Percentiles rank a stretch among this genome's conserved stretches.
Evolutionary conservation across 768 basidiomycete species (phyloP).

Genomic region (Russula virescens): DNA sequence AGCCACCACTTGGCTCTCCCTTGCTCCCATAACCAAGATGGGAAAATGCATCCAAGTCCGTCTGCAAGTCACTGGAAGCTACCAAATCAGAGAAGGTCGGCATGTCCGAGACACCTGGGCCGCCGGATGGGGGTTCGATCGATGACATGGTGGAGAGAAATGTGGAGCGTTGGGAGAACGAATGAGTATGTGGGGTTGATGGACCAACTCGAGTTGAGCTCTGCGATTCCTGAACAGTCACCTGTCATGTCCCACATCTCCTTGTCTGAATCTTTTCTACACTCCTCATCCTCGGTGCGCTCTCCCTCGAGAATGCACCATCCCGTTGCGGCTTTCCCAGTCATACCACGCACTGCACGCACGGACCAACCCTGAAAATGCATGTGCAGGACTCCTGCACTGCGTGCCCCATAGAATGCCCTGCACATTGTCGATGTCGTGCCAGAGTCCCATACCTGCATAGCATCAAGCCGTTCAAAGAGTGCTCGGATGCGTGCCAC

Average conservation of each 20-base stretch:
- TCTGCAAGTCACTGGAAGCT: too few relatives aligned
- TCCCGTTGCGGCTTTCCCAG: conserved; percentile 65
- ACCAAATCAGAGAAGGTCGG: too few relatives aligned
- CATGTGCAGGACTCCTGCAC: conserved; percentile 62
- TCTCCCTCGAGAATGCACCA: conserved; percentile 73
- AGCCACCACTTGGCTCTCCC: too few relatives aligned
- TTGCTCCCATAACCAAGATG: too few relatives aligned
- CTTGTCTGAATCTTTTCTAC: neutral
- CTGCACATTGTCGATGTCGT: conserved; percentile 57
- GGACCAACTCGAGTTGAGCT: conserved; percentile 10
- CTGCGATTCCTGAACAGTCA: too few relatives aligned
- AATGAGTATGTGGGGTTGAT: conserved; percentile 63
- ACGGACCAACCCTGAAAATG: conserved; percentile 72
- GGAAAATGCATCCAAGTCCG: neutral
- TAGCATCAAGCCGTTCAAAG: too few relatives aligned
- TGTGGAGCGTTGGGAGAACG: conserved; percentile 70
- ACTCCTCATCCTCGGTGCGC: too few relatives aligned
- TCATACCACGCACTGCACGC: conserved; percentile 54
- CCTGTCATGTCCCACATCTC: conserved; percentile 26
- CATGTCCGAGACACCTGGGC: too few relatives aligned
- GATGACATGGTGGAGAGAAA: conserved; percentile 44
- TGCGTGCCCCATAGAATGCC: conserved; percentile 55
- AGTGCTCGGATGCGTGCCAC: conserved; percentile 61
- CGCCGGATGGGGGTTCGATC: conserved; percentile 17
- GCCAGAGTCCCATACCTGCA: conserved; percentile 67